Percentiles rank a stretch among this genome's conserved stretches.
These are phyloP conservation scores for Apophysomyces ossiformis DNA, from an alignment of 371 early-diverging fungal genomes.

Conservation along the genomic window DNA sequence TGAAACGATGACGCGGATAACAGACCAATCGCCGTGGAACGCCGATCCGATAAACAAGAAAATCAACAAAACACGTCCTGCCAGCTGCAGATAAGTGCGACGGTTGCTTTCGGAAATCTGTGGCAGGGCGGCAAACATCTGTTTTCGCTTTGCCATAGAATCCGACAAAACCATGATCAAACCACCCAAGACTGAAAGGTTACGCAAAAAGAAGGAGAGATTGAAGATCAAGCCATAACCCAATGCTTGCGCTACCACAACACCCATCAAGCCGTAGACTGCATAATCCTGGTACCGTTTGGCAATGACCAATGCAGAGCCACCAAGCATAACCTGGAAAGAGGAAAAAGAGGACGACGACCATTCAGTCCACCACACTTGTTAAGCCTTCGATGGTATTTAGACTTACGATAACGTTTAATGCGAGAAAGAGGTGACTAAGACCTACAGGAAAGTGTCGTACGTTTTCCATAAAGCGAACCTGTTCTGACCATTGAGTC, in stretches of 20 bases:
- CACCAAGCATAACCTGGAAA: constrained; percentile 66
- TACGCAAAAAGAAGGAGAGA: constrained; percentile 83
- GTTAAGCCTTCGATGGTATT: background rate
- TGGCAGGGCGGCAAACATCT: constrained; percentile 86
- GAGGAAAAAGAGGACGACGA: background rate
- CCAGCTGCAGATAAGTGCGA: constrained; percentile 82
- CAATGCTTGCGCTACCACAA: constrained; percentile 82
- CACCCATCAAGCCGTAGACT: constrained; percentile 75
- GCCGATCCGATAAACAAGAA: constrained; percentile 86
- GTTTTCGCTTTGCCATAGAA: constrained; percentile 51
- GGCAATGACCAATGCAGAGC: constrained; percentile 82
- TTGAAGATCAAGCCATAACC: constrained; percentile 93
- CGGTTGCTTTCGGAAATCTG: constrained; percentile 75
- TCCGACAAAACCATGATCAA: constrained; percentile 88
- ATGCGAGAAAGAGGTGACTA: constrained; percentile 75
- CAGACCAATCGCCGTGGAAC: constrained; percentile 78
- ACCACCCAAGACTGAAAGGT: constrained; percentile 88
- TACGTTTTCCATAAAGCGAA: constrained; percentile 73
- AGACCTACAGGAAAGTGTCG: constrained; percentile 77
- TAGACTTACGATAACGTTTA: constrained; percentile 73
- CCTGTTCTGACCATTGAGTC: constrained; percentile 87
- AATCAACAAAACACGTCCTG: constrained; percentile 88
- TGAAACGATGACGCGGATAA: constrained; percentile 68
- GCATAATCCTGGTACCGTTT: constrained; percentile 77
- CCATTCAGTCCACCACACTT: background rate